A percentile compares a stretch with the other conserved stretches of the same genome.
These are phyloP conservation scores for Fagopyrum tataricum DNA, from an alignment of 148 eudicot species.

Conservation along the genomic window DNA sequence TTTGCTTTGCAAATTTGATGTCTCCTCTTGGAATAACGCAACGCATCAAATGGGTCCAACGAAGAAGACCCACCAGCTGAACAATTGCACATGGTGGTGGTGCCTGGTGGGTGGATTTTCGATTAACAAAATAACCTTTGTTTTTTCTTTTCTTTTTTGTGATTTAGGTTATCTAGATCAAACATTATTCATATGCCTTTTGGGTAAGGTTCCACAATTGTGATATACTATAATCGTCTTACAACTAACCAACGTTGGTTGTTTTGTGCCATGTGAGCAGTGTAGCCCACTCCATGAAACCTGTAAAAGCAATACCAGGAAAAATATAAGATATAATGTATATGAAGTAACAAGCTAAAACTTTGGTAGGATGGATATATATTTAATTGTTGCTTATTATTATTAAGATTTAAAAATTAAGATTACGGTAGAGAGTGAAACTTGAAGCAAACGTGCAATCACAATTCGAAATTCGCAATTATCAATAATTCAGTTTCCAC, in stretches of 20 bases:
- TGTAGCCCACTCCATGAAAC: not conserved
- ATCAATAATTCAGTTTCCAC: too few relatives aligned
- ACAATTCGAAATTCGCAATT: too few relatives aligned
- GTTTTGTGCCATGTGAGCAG: not conserved
- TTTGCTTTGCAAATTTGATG: conserved; percentile 2
- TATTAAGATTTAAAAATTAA: too few relatives aligned
- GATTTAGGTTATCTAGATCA: not conserved
- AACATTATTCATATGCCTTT: not conserved
- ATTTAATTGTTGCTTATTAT: too few relatives aligned
- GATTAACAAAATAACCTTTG: not conserved
- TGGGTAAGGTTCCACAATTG: conserved; percentile 6
- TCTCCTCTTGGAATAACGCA: not conserved
- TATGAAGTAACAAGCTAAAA: too few relatives aligned
- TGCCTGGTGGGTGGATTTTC: not conserved
- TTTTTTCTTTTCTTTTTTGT: not conserved
- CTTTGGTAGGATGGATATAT: not conserved
- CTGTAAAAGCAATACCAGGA: not conserved
- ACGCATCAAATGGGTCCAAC: conserved; percentile 7
- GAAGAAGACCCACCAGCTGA: conserved; percentile 9
- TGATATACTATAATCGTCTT: not conserved
- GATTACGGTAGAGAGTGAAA: too few relatives aligned
- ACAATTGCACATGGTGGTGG: conserved; percentile 9
- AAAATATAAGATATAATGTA: too few relatives aligned
- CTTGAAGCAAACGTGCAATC: too few relatives aligned
- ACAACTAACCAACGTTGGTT: not conserved